Base-by-base conservation (phyloP, 805 yeast genomes). In the Tetrapisispora taiwanensis region DNA sequence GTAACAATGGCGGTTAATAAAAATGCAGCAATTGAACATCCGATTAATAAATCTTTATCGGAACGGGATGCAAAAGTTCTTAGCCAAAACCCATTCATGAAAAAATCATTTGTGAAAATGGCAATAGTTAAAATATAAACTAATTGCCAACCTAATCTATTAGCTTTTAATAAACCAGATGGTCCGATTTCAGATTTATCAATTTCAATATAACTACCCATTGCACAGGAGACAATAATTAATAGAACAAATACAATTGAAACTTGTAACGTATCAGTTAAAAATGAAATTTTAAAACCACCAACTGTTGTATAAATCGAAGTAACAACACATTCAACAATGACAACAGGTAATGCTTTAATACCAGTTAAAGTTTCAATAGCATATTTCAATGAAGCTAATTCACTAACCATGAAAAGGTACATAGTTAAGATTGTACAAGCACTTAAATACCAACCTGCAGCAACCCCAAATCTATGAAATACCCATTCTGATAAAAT, bases 401-500 rank as follows among this genome's bases (percentile, higher is more conserved):
- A 69, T 62, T 89, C 97, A 22, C 89, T 83, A 41, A 87, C 82
- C 88, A 87, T 82, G 61, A 81, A 88, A 52, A 89, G 70, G 58
- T 79, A 86, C 74, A 89, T 75, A 8, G 95, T 88, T 51, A 89
- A 71, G 43, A 89, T 75, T 1, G 96, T 86, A 62, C 88, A 85
- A 38, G 78, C 78, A 13, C 94, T 81, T 38, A 89, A 65, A 53
- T 86, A 84, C 51, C 86, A 66, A 0, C 86, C 83, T 3, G 95
- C 72, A 14, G 81, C 64, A 5, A 71, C 59, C 2, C 96, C 97
- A 59, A 73, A 89, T 52, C 96, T 70, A 39, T 76, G 76, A 57
- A 85, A 75, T n/a, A 86, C 90, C 97, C 97, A 89, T 60, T 89
- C 95, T 4, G 95, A 87, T 52, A 89, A 67, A 24, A 89, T 88